Base-by-base conservation (phyloP, 108 stramenopile species). In the Fistulifera solaris region DNA sequence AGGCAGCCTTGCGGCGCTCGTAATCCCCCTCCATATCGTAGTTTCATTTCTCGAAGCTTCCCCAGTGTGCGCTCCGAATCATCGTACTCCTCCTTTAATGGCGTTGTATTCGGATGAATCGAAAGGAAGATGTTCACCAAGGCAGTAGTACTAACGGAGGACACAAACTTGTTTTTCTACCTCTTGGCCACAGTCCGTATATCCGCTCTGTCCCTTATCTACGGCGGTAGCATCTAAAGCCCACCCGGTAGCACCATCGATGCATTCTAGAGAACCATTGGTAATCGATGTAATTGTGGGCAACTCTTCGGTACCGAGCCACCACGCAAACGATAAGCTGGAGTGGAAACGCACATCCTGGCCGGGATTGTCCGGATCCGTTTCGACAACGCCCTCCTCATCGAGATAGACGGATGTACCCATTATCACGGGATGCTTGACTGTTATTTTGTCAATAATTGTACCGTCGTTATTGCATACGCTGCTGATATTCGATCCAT, bases 291-390 rank as follows among this genome's bases (percentile, higher is more conserved):
- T 35, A 35, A 3, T 35, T 6, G 3, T 35, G 31, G 8, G 31
- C 31, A 8, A 35, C 12, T 38, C 41, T 10, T 25, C 18, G 14
- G 70, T 50, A 21, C 59, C 65, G 46, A 62, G 61, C 85, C 81
- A 85, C 72, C 72, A 76, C 14, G 51, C 85, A 78, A 65, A 40
- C 48, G 58, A 71, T 81, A 85, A 43, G 17, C 67, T 76, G 15
- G 89, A 92, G 23, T 87, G 79, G 52, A 92, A 92, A 19, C 77
- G 58, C 17, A 85, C 84, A 61, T 92, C 89, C 65, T 81, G 79
- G 12, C 89, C 89, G 40, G 65, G 66, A 2, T 61, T 44, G 13
- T 70, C 73, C 19, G 58, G 54, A 59, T 7, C 13, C 18, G 24
- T 31, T 18, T 2, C 17, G 23, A 74, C 40, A 11, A 63, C 60